Evolutionary conservation across 2,329 filamentous ascomycete genomes (phyloP), one percentile per base, ranked within the genome.

Genomic region (Verruconis gallopava): DNA sequence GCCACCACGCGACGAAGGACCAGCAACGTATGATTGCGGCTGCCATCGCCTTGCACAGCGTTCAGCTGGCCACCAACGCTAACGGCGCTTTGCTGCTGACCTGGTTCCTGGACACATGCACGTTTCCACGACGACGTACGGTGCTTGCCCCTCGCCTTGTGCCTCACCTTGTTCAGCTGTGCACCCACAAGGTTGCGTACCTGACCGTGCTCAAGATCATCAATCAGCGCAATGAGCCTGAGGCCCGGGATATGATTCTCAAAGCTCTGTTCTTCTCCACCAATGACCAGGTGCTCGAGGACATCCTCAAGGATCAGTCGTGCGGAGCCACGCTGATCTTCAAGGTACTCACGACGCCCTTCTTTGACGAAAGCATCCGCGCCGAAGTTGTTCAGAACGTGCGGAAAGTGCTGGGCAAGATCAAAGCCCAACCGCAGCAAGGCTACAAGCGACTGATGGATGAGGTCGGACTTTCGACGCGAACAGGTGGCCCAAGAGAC

Each of bases 401-500:
- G 40, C 85, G 89, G 55, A 85, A 78, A 52, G 86, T 96, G 30
- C 72, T 98, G 22, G 65, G 89, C 22, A 81, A 82, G 53, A 80
- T 96, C 62, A 95, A 95, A 66, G 89, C 86, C 4, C 85, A 93
- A 54, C 85, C 91, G 13, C 82, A 80, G 47, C 91, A 96, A 64
- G 91, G 91, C 40, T 98, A 98, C 68, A 98, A 96, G 71, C 81
- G 91, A 41, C 67, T 98, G 46, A 98, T 98, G 91, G 91, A 98
- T 54, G 91, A 98, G 59, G 91, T 98, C 51, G 88, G 89, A 46
- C 66, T 98, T 28, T 93, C 89, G 1, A 69, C 67, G 14, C 64
- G 68, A 33, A 60, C 59, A 40, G 62, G 64, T 40, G 55, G 58
- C 25, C 44, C 47, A 25, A 46, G 47, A 22, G 50, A 58, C 17